These are phyloP conservation scores for Amborella trichopoda DNA, from an alignment of 164 flowering plant genomes.

Conservation along the genomic window DNA sequence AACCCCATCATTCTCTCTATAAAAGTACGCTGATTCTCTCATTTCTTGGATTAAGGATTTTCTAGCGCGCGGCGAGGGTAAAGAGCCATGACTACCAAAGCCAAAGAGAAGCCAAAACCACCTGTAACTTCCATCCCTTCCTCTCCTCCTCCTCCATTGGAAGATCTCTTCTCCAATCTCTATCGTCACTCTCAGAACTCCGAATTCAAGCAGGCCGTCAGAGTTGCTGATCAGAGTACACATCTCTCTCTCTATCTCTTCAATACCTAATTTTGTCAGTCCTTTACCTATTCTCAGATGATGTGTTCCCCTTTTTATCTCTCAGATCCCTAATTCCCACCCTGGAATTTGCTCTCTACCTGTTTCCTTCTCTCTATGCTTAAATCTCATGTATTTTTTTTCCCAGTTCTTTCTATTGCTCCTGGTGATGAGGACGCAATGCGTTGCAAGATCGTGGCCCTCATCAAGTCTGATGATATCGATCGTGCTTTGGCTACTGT, in stretches of 20 bases:
- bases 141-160: conserved; percentile 42
- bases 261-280: not conserved
- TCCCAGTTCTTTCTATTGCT: conserved; percentile 48
- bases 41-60: no score
- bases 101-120: conserved; percentile 43
- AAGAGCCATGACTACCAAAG: conserved; percentile 68
- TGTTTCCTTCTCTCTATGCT: not conserved
- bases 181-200: conserved; percentile 53
- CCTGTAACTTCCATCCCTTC: conserved; percentile 21
- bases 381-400: not conserved
- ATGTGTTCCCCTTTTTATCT: no score
- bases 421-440: conserved; percentile 85
- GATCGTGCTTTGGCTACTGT: conserved; percentile 54
- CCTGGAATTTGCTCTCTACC: not conserved
- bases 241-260: conserved; percentile 4
- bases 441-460: conserved; percentile 73
- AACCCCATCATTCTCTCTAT: no score
- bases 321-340: no score
- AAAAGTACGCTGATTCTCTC: no score
- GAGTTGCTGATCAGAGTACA: conserved; percentile 71
- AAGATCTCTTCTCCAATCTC: conserved; percentile 80
- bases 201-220: conserved; percentile 57
- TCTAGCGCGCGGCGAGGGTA: no score
- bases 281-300: no score
- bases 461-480: conserved; percentile 49